Evolutionary conservation across 2,329 filamentous ascomycete species (phyloP), one percentile per base, ranked within the genome.

Genomic region (Emericellopsis cladophorae): DNA sequence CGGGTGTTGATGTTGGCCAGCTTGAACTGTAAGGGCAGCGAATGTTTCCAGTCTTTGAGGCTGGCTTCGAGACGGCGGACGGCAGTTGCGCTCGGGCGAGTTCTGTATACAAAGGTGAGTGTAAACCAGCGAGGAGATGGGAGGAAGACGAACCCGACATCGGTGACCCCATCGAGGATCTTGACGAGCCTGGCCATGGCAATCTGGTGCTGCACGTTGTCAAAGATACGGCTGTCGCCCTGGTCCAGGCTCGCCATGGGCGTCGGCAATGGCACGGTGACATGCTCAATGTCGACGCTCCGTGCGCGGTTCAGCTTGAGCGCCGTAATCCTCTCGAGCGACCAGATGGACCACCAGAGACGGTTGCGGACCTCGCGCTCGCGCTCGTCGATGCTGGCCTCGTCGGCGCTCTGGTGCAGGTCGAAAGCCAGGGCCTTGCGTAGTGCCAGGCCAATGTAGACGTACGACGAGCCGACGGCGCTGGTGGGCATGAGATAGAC

Each of bases 401-500:
- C 53, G n/a, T 55, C 52, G 2, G 47, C 44, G 14, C 47, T 44
- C 12, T 51, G 48, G 39, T 57, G 54, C 1, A 57, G 45, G 18
- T 54, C 54, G 26, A 54, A 45, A 10, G 51, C 51, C 23, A 57
- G 24, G 0, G 54, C 53, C 23, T 56, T 57, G 5, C 54, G 42
- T 10, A 57, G 36, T 2, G 52, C 53, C 6, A 57, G 22, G 1
- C 54, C 54, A 47, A 57, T 52, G 34, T 56, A 57, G 8, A 57
- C 44, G 22, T 57, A 55, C 0, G 58, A 59, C 3, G 56, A 54
- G 7, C 55, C 56, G 36, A 59, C 52, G 0, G 59, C 55, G 38
- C 49, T 58, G 10, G 53, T 46, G 1, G 59, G 58, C 48, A 62
- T 49, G 2, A 59, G 44, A 34, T 61, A 61, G 6, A 61, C 56